Evolutionary conservation across 176 grass and related monocot genomes (phyloP), one percentile per base, ranked within the genome.

Genomic region (Elaeis guineensis): DNA sequence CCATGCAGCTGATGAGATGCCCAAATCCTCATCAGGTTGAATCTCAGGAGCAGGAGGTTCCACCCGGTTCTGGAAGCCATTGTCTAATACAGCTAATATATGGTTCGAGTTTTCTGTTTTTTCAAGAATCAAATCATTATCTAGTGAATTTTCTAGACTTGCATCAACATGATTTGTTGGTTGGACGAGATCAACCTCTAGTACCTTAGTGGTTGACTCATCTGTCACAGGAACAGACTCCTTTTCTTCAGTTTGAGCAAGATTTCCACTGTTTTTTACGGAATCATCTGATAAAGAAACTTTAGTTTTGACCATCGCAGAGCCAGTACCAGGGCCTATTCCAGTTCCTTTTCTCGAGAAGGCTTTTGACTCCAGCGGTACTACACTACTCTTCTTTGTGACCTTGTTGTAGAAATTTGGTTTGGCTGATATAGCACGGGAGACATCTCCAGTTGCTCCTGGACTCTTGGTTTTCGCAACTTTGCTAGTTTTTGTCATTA

Each of bases 1-100:
- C 94, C 94, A 98, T 59, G 88, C 94, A 81, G 70, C 61, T 76
- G 94, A 99, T 32, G 94, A 99, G 67, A 99, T 93, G 74, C 75
- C 79, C 82, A 99, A 78, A 71, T 99, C 85, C 66, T 93, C 88
- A 52, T 80, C 63, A 77, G 82, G 81, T 78, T 89, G 77, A 52
- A 78, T 72, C 70, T 83, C 88, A 80, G 59, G 30, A 49, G 56
- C 32, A 78, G 63, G 60, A 71, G 74, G 59, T 60, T 72, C 83
- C 73, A 69, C 60, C 58, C 53, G 61, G 59, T 78, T 65, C 68
- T 48, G 66, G 72, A 79, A 67, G 28, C 53, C 67, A 65, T 67
- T 78, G 75, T 86, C 88, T 32, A 77, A 58, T 20, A 70, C 57
- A 59, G 74, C 62, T 83, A 98, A 70, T 72, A 77, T 77, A 28